A percentile compares a stretch with the other conserved stretches of the same genome.
These are phyloP conservation scores for Asclepias syriaca DNA, from an alignment of 257 asterid species.

Conservation along the genomic window DNA sequence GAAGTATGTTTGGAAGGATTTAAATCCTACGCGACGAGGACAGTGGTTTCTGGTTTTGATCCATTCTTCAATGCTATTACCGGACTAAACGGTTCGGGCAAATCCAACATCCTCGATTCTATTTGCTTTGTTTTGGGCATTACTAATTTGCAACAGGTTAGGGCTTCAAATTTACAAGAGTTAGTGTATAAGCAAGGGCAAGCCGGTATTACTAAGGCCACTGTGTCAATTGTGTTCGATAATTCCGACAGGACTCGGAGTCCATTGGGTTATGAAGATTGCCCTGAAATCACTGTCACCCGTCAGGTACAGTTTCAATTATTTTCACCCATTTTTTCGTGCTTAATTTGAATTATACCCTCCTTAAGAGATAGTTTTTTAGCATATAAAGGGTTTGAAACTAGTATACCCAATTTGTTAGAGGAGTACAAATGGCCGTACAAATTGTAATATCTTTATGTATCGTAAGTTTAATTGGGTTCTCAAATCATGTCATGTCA, in stretches of 20 bases:
- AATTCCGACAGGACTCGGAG: constrained; percentile 78
- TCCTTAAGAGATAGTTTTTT: not conserved
- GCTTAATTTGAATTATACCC: not conserved
- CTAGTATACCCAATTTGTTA: not conserved
- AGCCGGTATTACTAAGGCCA: constrained; percentile 97
- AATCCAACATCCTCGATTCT: constrained; percentile 94
- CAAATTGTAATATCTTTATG: not conserved
- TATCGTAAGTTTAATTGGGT: not conserved
- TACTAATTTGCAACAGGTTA: constrained; percentile 96
- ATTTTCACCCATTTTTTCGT: not conserved
- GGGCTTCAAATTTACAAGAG: constrained; percentile 98
- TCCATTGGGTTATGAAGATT: constrained; percentile 92
- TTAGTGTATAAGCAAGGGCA: constrained; percentile 99
- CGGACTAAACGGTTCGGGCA: constrained; percentile 93
- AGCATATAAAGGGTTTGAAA: not conserved
- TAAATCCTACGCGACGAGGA: constrained; percentile 92
- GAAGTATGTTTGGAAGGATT: constrained; percentile 93
- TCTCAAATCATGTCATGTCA: not conserved
- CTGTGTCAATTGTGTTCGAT: constrained; percentile 88
- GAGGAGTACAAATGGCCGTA: too few relatives aligned
- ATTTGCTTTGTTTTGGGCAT: constrained; percentile 95
- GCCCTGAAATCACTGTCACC: constrained; percentile 85
- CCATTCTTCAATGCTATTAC: constrained; percentile 95
- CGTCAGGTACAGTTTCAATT: constrained; percentile 63
- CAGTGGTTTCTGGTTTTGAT: constrained; percentile 88